Evolutionary conservation across 2,329 filamentous ascomycete species (phyloP), one percentile per base, ranked within the genome.

Genomic region (Nigrospora osmanthi): DNA sequence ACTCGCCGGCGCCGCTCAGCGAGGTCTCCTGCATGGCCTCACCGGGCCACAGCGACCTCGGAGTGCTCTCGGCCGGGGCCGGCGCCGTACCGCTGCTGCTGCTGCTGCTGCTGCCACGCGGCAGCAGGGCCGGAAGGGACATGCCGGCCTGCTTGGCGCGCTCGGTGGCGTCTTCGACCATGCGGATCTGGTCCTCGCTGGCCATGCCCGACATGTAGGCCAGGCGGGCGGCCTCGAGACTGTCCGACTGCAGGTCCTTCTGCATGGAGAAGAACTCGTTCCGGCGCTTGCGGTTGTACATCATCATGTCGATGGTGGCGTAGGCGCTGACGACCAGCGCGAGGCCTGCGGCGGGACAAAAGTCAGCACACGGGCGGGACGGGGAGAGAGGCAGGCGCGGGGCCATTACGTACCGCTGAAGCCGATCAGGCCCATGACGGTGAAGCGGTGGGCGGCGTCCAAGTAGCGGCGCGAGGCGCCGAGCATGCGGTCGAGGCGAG

Each of bases 231-330:
- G 71, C 69, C 51, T 75, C 71, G 45, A 81, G 72, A 51, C 69
- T 68, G 63, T 80, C 75, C 54, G 68, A 70, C 42, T 72, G 69
- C 57, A 80, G 65, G 49, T 70, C 65, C 60, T 70, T 69, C 57
- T 80, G 76, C 44, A 75, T 67, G 47, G 75, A 71, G 55, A 75
- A 57, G 67, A 79, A 81, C 60, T 81, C 78, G 56, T 63, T 65
- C 56, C 76, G 76, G 55, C 77, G 76, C 63, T 75, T 72, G 55
- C 73, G 73, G 69, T 81, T 81, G 62, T 76, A 75, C 44, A 70
- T 67, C 48, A 80, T 67, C 78, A 81, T 81, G 61, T 81, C 78
- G 66, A 69, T 73, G 15, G 77, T 73, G 33, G 78, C 78, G 67
- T 80, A 81, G 49, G 72, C 64, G 44, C 75, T 80, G 35, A 78